Percentiles rank a stretch among this genome's conserved stretches.
Evolutionary conservation across 192 early-diverging fungal species (phyloP).

Genomic region (Coemansia reversa): DNA sequence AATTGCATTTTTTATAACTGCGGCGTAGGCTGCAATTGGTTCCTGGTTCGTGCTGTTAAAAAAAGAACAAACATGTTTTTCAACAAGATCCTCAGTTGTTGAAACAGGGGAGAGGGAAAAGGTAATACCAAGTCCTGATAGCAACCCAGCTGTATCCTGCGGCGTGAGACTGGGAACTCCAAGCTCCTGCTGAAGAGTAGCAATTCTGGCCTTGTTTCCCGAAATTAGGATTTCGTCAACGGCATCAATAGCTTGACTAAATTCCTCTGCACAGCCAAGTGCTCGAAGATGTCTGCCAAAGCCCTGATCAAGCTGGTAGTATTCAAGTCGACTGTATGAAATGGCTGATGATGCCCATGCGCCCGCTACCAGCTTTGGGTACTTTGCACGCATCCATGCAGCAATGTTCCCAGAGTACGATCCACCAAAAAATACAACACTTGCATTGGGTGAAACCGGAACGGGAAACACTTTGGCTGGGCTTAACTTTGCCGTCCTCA

Average conservation of each 20-base stretch:
- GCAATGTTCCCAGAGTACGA: constrained; percentile 73
- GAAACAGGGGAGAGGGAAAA: constrained; percentile 29
- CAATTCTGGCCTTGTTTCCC: constrained; percentile 8
- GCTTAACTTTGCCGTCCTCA: constrained; percentile 13
- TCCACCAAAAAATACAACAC: constrained; percentile 68
- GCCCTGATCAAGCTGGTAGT: constrained; percentile 61
- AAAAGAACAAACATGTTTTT: constrained; percentile 23
- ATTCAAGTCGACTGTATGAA: constrained; percentile 57
- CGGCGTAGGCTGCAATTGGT: constrained; percentile 25
- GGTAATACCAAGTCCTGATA: constrained; percentile 17
- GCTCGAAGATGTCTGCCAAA: constrained; percentile 40
- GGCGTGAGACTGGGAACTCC: constrained; percentile 31
- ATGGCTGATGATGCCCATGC: constrained; percentile 71
- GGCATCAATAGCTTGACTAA: constrained; percentile 35
- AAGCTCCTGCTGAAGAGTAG: constrained; percentile 16
- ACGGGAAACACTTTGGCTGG: constrained; percentile 15
- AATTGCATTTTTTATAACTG: constrained; percentile 22
- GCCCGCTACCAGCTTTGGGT: constrained; percentile 63
- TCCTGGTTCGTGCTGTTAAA: constrained; percentile 16
- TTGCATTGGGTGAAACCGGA: constrained; percentile 23
- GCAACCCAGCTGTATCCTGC: constrained; percentile 32
- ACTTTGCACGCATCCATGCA: constrained; percentile 70
- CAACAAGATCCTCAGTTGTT: constrained; percentile 6
- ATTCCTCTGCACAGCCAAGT: constrained; percentile 26
- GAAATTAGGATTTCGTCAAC: constrained; percentile 47